A percentile compares a stretch with the other conserved stretches of the same genome.
phyloP scores from a whole-genome alignment of 2,329 filamentous ascomycete genomes.

The Acrocalymma vagum region DNA sequence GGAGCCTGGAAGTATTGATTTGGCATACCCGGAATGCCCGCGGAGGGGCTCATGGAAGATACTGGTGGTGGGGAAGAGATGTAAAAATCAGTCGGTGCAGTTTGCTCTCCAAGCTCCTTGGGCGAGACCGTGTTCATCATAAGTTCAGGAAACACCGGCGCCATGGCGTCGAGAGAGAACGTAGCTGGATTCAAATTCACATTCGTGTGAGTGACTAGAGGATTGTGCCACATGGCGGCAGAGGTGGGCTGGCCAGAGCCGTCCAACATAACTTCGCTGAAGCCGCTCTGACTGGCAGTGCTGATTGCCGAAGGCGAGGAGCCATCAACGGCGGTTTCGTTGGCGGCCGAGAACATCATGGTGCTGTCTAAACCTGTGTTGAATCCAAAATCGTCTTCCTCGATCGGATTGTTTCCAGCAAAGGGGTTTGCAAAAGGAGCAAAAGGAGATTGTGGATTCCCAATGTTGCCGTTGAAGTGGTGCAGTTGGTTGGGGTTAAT shows the following conservation, averaged over 20 bases:
- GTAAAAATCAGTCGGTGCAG: conserved; percentile 73
- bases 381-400: conserved; percentile 87
- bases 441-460: conserved; percentile 62
- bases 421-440: conserved; percentile 59
- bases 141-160: conserved; percentile 77
- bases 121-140: conserved; percentile 75
- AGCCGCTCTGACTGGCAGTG: conserved; percentile 89
- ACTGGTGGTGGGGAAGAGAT: conserved; percentile 82
- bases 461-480: conserved; percentile 83
- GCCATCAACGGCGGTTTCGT: conserved; percentile 85
- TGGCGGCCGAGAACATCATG: conserved; percentile 59
- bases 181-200: conserved; percentile 71
- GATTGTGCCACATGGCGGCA: conserved; percentile 48
- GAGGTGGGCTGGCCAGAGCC: conserved; percentile 59
- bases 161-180: conserved; percentile 78
- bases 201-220: conserved; percentile 72
- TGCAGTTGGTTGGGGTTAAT: conserved; percentile 77
- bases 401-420: conserved; percentile 66
- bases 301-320: conserved; percentile 97
- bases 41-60: conserved; percentile 73
- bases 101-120: conserved; percentile 76
- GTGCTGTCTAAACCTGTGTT: conserved; percentile 81
- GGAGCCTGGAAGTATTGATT: conserved; percentile 70
- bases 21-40: conserved; percentile 71
- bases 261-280: conserved; percentile 91